Percentiles rank a stretch among this genome's conserved stretches.
These are phyloP conservation scores for Aspergillus baeticus DNA, from an alignment of 495 filamentous ascomycete genomes.

Conservation along the genomic window DNA sequence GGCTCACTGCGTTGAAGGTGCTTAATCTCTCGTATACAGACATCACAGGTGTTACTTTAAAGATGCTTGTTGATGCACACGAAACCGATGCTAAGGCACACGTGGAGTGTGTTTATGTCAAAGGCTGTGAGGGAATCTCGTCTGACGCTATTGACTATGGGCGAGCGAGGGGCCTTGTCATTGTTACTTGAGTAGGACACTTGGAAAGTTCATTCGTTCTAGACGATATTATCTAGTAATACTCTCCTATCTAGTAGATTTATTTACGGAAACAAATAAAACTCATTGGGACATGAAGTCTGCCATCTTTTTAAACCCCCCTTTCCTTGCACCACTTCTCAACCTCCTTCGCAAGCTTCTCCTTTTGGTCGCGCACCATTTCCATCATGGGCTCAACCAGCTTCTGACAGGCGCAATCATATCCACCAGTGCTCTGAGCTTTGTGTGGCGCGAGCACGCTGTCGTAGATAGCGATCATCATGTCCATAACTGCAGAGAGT, in stretches of 20 bases:
- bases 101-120: constrained; percentile 25
- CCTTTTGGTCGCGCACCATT: constrained; percentile 61
- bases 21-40: constrained; percentile 36
- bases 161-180: constrained; percentile 30
- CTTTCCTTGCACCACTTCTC: constrained; percentile 76
- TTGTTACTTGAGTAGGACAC: no score
- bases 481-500: constrained; percentile 69
- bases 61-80: constrained; percentile 28
- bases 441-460: constrained; percentile 45
- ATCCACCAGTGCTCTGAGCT: constrained; percentile 15
- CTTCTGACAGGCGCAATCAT: constrained; percentile 34
- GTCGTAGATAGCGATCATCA: constrained; percentile 67
- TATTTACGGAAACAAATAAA: no score
- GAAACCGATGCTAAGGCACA: background rate
- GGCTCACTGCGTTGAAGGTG: constrained; percentile 26
- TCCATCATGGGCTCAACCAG: constrained; percentile 69
- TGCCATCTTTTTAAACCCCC: constrained; percentile 38
- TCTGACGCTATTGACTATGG: constrained; percentile 40
- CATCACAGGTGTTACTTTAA: constrained; percentile 35
- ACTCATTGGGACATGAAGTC: no score
- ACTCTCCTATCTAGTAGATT: no score
- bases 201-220: no score
- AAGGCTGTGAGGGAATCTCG: constrained; percentile 34
- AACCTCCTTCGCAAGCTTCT: constrained; percentile 75
- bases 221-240: background rate